Base-by-base conservation (phyloP, 2,329 filamentous ascomycete species). In the Diaporthe vaccinii region DNA sequence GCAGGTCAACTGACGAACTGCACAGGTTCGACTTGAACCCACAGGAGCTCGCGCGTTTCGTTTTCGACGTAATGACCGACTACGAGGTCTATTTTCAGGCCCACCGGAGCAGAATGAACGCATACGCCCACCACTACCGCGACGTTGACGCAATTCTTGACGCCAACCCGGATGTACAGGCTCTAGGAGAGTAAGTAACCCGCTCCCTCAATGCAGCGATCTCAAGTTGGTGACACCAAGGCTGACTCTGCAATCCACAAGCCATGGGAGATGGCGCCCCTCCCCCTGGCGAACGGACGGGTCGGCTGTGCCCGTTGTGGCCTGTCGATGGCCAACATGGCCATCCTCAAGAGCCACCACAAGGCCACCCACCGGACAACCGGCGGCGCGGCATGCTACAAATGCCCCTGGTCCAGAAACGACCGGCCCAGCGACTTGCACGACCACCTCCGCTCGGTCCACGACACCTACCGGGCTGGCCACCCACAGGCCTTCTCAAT, bases 151-250 rank as follows among this genome's bases (percentile, higher is more conserved):
- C 28, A 2, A 36, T 67, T 8, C 20, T 67, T 4, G 44, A 36
- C 2, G 62, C 62, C 6, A n/a, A 15, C 1, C 2, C 12, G 12
- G 62, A 67, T 2, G 41, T 51, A 1, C 20, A 67, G 44, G 44
- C 28, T 0, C 5, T 34, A 10, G 62, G 44, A 51, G 62, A 67
- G 62, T 67, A 36, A 51, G 41, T 36, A 2, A 36, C 2, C 6
- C 2, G 0, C 5, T 22, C 2, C 6, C 17, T 3, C 25, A n/a
- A 14, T n/a, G 3, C 6, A 8, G 7, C 7, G 2, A 7, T 3
- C 17, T 58, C 6, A 58, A 36, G 5, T 4, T 8, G 2, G 14
- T 5, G 4, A 34, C 9, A 36, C 8, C 1, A 10, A 39, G 36
- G 5, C 61, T 67, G 20, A 67, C 44, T 14, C 3, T 15, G 3